phyloP scores from a whole-genome alignment of 108 stramenopile species.

The Conticribra weissflogii region DNA sequence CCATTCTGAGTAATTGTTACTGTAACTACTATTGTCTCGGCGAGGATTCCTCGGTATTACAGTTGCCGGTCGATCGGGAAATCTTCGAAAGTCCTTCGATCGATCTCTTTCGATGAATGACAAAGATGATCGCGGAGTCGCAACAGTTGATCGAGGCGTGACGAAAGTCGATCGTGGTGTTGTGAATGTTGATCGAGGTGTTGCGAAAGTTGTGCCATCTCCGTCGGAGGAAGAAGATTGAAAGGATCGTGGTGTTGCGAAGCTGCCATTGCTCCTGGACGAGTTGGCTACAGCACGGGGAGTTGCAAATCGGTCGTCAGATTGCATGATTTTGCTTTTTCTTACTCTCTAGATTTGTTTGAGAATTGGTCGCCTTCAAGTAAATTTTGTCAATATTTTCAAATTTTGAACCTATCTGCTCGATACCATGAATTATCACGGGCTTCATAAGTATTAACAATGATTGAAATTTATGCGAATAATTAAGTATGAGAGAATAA shows the following conservation, averaged over 20 bases:
- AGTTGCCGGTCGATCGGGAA: slow-evolving; percentile 1
- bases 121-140: background rate
- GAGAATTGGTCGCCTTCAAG: too few relatives aligned
- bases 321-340: too few relatives aligned
- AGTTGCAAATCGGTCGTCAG: slow-evolving; percentile 12
- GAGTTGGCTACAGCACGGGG: slow-evolving; percentile 3
- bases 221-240: background rate
- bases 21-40: too few relatives aligned
- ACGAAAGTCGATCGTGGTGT: slow-evolving; percentile 12
- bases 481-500: too few relatives aligned
- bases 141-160: slow-evolving; percentile 12
- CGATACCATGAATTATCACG: too few relatives aligned
- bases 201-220: slow-evolving; percentile 1
- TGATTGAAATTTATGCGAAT: too few relatives aligned
- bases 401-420: too few relatives aligned
- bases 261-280: slow-evolving; percentile 11
- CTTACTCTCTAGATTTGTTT: too few relatives aligned
- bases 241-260: background rate
- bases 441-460: too few relatives aligned
- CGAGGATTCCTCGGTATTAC: too few relatives aligned
- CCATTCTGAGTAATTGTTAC: too few relatives aligned
- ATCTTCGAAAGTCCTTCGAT: slow-evolving; percentile 9
- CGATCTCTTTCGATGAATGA: slow-evolving; percentile 4
- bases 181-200: background rate
- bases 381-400: too few relatives aligned